These are phyloP conservation scores for Penicillium verhagenii DNA, from an alignment of 495 filamentous ascomycete genomes.

Conservation along the genomic window DNA sequence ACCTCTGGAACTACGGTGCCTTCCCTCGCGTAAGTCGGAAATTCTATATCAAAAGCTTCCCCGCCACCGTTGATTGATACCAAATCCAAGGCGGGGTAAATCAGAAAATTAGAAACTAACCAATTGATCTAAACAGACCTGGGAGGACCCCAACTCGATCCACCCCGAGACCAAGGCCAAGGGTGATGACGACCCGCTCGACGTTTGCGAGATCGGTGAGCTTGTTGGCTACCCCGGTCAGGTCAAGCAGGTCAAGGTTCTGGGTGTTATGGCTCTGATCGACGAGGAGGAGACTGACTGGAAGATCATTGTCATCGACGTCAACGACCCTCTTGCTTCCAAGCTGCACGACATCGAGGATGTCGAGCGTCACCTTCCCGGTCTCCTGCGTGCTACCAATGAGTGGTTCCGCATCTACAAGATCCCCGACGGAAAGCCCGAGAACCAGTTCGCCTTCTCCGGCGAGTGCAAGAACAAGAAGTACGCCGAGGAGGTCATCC, in stretches of 20 bases:
- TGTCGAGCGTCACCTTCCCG: constrained; percentile 97
- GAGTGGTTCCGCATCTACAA: constrained; percentile 99
- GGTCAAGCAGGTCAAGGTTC: constrained; percentile 98
- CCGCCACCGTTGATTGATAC: background rate
- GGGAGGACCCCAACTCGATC: constrained; percentile 94
- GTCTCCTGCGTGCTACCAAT: constrained; percentile 94
- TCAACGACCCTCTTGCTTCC: constrained; percentile 93
- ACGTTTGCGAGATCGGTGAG: constrained; percentile 99
- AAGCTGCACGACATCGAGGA: constrained; percentile 99
- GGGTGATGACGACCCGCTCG: constrained; percentile 98
- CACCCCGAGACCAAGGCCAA: constrained; percentile 99
- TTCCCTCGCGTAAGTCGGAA: constrained; percentile 79
- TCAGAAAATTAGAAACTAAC: background rate
- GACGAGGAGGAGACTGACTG: constrained; percentile 99
- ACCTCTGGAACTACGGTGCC: constrained; percentile 99
- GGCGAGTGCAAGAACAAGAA: constrained; percentile 99
- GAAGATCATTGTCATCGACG: constrained; percentile 99
- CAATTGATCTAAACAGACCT: constrained; percentile 61
- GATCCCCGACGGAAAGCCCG: constrained; percentile 99
- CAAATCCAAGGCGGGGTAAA: constrained; percentile 5
- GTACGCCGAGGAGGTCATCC: constrained; percentile 93
- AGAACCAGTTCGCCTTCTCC: constrained; percentile 99
- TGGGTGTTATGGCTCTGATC: constrained; percentile 98
- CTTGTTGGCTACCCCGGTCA: constrained; percentile 92
- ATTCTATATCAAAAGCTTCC: background rate